These are phyloP conservation scores for Trichophyton benhamiae DNA, from an alignment of 2,329 filamentous ascomycete species.

Conservation along the genomic window DNA sequence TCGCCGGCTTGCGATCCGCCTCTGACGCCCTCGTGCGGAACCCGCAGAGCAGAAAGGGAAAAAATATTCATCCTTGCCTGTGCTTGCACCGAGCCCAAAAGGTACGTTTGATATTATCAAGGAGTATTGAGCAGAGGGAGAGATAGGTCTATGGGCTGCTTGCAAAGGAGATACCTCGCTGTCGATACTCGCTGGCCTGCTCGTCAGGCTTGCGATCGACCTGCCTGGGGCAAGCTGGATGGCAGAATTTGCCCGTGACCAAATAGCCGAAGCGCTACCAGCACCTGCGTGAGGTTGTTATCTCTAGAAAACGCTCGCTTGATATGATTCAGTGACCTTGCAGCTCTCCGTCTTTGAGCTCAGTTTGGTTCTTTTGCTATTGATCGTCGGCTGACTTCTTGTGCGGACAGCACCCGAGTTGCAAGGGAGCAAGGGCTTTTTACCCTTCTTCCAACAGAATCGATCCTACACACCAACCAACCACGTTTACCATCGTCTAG, in stretches of 20 bases:
- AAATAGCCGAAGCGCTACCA: background rate
- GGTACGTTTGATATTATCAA: background rate
- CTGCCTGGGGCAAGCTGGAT: background rate
- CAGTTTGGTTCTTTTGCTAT: background rate
- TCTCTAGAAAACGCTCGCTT: background rate
- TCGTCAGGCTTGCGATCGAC: background rate
- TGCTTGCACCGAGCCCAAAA: background rate
- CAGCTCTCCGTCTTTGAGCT: background rate
- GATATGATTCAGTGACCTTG: background rate
- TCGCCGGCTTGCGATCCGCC: background rate
- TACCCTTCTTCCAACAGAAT: background rate
- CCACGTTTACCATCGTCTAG: background rate
- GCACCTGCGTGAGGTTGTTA: background rate
- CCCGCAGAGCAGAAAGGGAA: background rate
- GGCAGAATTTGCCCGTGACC: background rate
- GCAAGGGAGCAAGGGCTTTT: background rate
- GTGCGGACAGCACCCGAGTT: background rate
- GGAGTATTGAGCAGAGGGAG: background rate
- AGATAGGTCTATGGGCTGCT: background rate
- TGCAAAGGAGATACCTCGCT: background rate
- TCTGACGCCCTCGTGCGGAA: background rate
- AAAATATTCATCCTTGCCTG: background rate
- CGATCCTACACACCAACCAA: background rate
- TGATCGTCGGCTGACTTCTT: background rate
- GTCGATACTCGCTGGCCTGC: background rate